Conservation (phyloP, 495 filamentous ascomycete species). For the Physcia stellaris region DNA sequence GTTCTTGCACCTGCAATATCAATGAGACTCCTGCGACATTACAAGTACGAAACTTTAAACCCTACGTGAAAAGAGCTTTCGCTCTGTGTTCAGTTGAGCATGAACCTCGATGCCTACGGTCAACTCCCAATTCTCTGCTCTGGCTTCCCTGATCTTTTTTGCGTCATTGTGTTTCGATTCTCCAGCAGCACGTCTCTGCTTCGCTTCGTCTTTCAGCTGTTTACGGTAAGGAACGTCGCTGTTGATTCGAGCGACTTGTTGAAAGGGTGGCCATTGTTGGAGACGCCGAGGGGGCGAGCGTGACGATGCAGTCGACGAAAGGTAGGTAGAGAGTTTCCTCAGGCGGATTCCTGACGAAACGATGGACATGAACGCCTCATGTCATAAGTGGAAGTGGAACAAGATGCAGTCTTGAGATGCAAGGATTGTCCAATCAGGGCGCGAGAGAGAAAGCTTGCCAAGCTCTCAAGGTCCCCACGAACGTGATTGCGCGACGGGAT, state of each 20-base stretch:
- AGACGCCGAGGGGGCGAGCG: not conserved
- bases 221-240: slow-evolving; percentile 47
- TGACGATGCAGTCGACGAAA: too few relatives aligned
- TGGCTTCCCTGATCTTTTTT: slow-evolving; percentile 23
- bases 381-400: too few relatives aligned
- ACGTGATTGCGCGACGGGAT: too few relatives aligned
- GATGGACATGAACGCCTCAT: slow-evolving; percentile 3
- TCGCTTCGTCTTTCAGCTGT: slow-evolving; percentile 61
- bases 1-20: slow-evolving; percentile 42
- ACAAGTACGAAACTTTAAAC: slow-evolving; percentile 5
- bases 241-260: not conserved
- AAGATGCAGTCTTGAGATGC: too few relatives aligned
- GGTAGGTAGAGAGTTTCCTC: slow-evolving; percentile 1
- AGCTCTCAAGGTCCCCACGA: too few relatives aligned
- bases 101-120: slow-evolving; percentile 96
- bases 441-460: too few relatives aligned
- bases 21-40: not conserved
- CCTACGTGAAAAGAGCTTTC: slow-evolving; percentile 69
- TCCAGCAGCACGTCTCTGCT: slow-evolving; percentile 20
- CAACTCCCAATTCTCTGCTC: slow-evolving; percentile 65
- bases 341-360: not conserved
- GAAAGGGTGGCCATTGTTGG: not conserved
- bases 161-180: not conserved
- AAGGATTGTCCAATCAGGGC: too few relatives aligned
- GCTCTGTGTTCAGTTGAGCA: slow-evolving; percentile 77